Conservation (phyloP, 1,284 basidiomycete species). For the Mycocalia duriaeana region DNA sequence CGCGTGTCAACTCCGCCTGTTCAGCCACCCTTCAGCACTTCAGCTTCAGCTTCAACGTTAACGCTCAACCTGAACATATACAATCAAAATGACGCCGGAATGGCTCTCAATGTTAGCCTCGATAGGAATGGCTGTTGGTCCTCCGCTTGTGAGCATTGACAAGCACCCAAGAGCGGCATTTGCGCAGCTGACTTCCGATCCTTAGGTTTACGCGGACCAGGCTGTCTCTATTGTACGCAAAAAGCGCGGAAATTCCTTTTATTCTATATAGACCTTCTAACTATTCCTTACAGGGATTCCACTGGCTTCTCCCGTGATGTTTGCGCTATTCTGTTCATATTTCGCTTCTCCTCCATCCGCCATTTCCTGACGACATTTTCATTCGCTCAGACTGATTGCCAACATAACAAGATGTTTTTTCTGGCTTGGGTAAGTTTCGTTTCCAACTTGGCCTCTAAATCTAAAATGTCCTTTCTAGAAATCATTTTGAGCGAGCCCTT, state of each 20-base stretch:
- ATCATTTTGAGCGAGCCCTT: constrained; percentile 72
- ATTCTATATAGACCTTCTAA: constrained; percentile 14
- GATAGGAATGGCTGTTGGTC: constrained; percentile 68
- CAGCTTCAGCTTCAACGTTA: no score
- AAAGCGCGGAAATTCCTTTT: constrained; percentile 35
- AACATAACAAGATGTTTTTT: constrained; percentile 86
- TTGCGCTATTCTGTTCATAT: constrained; percentile 67
- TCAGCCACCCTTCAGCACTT: no score
- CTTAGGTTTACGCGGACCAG: constrained; percentile 73
- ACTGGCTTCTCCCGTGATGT: constrained; percentile 83
- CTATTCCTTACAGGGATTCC: constrained; percentile 55
- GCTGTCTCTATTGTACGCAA: constrained; percentile 68
- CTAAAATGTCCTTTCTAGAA: constrained; percentile 22
- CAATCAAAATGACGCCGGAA: constrained; percentile 21
- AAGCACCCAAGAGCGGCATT: no score
- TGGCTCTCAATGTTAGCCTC: constrained; percentile 59
- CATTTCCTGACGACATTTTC: constrained; percentile 9
- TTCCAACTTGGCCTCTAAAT: background rate
- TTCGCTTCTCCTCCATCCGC: no score
- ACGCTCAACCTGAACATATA: no score
- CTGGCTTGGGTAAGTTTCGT: constrained; percentile 59
- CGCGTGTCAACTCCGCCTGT: no score
- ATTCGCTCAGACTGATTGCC: constrained; percentile 55
- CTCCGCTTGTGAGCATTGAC: constrained; percentile 48
- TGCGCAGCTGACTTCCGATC: constrained; percentile 3